A percentile compares a stretch with the other conserved stretches of the same genome.
These are phyloP conservation scores for Chaetomium sp. DNA, from an alignment of 2,329 filamentous ascomycete genomes.

Conservation along the genomic window DNA sequence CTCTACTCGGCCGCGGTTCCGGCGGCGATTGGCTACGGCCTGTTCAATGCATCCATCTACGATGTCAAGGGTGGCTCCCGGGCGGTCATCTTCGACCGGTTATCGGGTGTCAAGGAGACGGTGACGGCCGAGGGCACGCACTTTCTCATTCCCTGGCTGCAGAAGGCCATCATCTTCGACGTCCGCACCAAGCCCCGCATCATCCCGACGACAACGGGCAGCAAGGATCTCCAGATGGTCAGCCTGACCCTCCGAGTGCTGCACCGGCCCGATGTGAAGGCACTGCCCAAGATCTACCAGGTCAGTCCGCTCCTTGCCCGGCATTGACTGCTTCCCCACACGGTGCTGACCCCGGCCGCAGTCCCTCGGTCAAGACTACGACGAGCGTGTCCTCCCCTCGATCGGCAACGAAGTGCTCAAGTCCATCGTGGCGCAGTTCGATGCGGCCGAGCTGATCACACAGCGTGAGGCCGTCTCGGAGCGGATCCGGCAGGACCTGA, in stretches of 20 bases:
- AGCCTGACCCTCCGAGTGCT: slow-evolving; percentile 94
- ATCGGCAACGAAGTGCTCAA: slow-evolving; percentile 99
- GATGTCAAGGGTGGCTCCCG: slow-evolving; percentile 94
- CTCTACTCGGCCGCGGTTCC: slow-evolving; percentile 59
- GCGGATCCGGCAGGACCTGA: slow-evolving; percentile 88
- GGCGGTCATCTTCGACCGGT: slow-evolving; percentile 95
- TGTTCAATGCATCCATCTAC: slow-evolving; percentile 83
- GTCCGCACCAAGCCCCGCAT: slow-evolving; percentile 96
- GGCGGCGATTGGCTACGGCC: slow-evolving; percentile 64
- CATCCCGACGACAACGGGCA: slow-evolving; percentile 95
- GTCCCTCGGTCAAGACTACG: slow-evolving; percentile 97
- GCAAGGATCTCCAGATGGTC: slow-evolving; percentile 99
- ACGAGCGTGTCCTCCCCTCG: slow-evolving; percentile 95
- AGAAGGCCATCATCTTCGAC: slow-evolving; percentile 92
- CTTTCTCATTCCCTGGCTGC: slow-evolving; percentile 93
- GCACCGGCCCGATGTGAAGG: slow-evolving; percentile 90
- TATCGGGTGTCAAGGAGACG: slow-evolving; percentile 87
- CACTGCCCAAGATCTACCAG: slow-evolving; percentile 97
- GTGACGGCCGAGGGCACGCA: slow-evolving; percentile 97
- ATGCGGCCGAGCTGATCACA: slow-evolving; percentile 97
- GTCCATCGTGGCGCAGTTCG: slow-evolving; percentile 97
- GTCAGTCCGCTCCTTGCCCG: slow-evolving; percentile 54
- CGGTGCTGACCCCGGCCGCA: slow-evolving; percentile 42
- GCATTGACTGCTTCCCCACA: background rate
- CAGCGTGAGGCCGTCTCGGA: slow-evolving; percentile 96